These are phyloP conservation scores for Austropuccinia psidii DNA, from an alignment of 1,284 basidiomycete genomes.

Conservation along the genomic window DNA sequence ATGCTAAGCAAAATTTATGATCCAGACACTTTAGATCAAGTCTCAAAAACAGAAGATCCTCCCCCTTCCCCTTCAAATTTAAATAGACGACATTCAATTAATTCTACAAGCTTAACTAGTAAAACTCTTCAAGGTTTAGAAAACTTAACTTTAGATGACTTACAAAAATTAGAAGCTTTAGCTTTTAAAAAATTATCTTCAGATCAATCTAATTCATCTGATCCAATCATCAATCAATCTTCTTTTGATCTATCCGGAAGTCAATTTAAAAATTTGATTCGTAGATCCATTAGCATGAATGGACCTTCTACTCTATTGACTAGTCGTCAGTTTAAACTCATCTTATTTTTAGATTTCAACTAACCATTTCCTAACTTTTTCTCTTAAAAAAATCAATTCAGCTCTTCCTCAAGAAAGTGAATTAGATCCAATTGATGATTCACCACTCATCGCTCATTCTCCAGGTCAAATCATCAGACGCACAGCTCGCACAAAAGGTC, in stretches of 20 bases:
- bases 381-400: neutral
- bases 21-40: slow-evolving; percentile 49
- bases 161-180: slow-evolving; percentile 83
- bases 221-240: neutral
- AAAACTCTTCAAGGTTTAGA: slow-evolving; percentile 50
- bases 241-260: slow-evolving; percentile 52
- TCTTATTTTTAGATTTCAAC: neutral
- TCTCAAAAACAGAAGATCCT: slow-evolving; percentile 50
- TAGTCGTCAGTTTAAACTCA: neutral
- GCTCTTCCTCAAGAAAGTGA: neutral
- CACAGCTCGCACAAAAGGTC: slow-evolving; percentile 86
- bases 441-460: slow-evolving; percentile 77
- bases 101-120: slow-evolving; percentile 59
- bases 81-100: slow-evolving; percentile 56
- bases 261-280: slow-evolving; percentile 60
- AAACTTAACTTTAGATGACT: slow-evolving; percentile 73
- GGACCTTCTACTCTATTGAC: neutral
- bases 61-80: slow-evolving; percentile 44
- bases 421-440: slow-evolving; percentile 65
- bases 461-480: slow-evolving; percentile 83
- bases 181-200: slow-evolving; percentile 64
- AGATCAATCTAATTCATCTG: neutral
- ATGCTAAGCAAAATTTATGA: slow-evolving; percentile 84
- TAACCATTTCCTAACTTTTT: neutral
- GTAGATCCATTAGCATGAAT: slow-evolving; percentile 65